phyloP scores from a whole-genome alignment of 805 yeast species.

The Candida wancherniae region DNA sequence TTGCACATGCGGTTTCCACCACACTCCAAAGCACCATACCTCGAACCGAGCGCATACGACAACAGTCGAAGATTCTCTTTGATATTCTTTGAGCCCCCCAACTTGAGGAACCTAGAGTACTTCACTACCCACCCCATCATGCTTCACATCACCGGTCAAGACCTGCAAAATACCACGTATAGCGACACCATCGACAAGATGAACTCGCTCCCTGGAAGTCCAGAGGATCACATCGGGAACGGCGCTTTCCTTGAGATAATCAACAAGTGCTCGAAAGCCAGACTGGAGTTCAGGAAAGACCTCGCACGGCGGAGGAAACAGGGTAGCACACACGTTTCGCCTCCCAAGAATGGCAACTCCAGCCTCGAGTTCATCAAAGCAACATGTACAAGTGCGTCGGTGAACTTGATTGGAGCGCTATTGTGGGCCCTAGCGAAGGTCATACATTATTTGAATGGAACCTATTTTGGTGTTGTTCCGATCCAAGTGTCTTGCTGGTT shows the following conservation, averaged over 20 bases:
- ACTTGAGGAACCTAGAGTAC: conserved; percentile 65
- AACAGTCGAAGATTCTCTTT: conserved; percentile 11
- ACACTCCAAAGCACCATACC: conserved; percentile 3
- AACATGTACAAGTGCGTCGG: no score
- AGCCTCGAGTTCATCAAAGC: no score
- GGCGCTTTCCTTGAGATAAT: conserved; percentile 29
- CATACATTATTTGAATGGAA: conserved; percentile 26
- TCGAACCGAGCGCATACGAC: conserved; percentile 5
- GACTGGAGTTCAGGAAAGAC: neutral
- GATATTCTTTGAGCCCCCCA: conserved; percentile 66
- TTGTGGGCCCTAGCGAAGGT: conserved; percentile 5
- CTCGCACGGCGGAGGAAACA: no score
- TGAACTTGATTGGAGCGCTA: conserved; percentile 14
- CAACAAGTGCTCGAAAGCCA: conserved; percentile 23
- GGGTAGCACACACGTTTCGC: no score
- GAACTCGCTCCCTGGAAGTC: conserved; percentile 3
- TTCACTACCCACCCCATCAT: conserved; percentile 70
- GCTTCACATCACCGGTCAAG: conserved; percentile 44
- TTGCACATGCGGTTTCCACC: conserved; percentile 6
- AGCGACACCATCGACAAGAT: conserved; percentile 5
- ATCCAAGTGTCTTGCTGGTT: conserved; percentile 55
- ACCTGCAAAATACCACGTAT: conserved; percentile 1
- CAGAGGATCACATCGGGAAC: conserved; percentile 17
- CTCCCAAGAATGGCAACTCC: no score
- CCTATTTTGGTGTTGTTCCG: conserved; percentile 20